phyloP scores from a whole-genome alignment of 371 early-diverging fungal species.

The Mucor lusitanicus region DNA sequence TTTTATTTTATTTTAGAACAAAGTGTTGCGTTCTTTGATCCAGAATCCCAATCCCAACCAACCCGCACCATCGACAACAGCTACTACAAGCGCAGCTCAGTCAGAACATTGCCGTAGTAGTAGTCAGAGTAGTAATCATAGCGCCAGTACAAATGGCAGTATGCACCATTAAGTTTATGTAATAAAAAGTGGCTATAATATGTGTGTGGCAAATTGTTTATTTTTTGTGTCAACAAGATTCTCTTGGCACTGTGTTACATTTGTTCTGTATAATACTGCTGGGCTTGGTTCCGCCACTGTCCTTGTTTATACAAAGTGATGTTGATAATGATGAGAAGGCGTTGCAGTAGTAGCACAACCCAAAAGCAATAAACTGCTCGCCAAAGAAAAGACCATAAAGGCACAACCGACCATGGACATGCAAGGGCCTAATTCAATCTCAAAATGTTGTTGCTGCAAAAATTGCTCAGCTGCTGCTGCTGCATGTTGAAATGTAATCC shows the following conservation, averaged over 20 bases:
- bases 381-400: slow-evolving; percentile 22
- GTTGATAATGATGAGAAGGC: not conserved
- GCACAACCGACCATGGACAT: slow-evolving; percentile 30
- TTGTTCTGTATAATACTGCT: not conserved
- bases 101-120: not conserved
- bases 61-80: not conserved
- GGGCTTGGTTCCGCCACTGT: not conserved
- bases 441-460: slow-evolving; percentile 19
- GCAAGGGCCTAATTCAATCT: slow-evolving; percentile 22
- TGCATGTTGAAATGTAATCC: slow-evolving; percentile 31
- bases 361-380: slow-evolving; percentile 19
- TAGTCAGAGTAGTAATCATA: not conserved
- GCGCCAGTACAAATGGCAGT: not conserved
- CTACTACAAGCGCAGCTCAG: no score
- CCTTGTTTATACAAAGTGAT: not conserved
- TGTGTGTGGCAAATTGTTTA: not conserved
- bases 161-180: not conserved
- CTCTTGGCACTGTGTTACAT: not conserved
- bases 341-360: slow-evolving; percentile 6
- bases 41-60: slow-evolving; percentile 10
- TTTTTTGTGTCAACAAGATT: not conserved
- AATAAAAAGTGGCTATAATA: not conserved
- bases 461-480: slow-evolving; percentile 18
- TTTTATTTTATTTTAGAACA: slow-evolving; percentile 25
- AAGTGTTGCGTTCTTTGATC: slow-evolving; percentile 34